phyloP scores from a whole-genome alignment of 2,329 filamentous ascomycete genomes.

The Dactylonectria estremocensis region DNA sequence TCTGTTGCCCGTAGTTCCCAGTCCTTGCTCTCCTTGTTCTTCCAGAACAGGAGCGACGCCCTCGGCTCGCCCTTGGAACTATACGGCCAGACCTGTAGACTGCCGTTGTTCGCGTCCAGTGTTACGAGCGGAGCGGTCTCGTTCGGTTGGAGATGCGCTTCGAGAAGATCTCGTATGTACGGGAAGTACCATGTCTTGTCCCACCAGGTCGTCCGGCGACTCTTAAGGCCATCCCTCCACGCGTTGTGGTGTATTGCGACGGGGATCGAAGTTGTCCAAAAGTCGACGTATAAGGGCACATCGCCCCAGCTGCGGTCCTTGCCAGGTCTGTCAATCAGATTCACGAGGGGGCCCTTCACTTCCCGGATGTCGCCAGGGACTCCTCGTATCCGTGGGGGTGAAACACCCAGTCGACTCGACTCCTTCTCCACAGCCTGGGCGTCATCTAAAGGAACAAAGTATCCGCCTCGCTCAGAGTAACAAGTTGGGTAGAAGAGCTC shows the following conservation, averaged over 20 bases:
- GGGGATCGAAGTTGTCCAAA: conserved; percentile 43
- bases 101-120: conserved; percentile 33
- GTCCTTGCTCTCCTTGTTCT: conserved; percentile 37
- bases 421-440: conserved; percentile 31
- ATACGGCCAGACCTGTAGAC: conserved; percentile 36
- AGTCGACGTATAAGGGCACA: conserved; percentile 43
- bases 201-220: conserved; percentile 43
- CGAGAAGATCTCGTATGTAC: conserved; percentile 40
- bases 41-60: conserved; percentile 40
- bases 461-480: conserved; percentile 47
- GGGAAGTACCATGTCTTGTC: conserved; percentile 48
- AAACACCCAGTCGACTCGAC: conserved; percentile 1
- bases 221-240: conserved; percentile 45
- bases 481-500: conserved; percentile 51
- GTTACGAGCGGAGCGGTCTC: conserved; percentile 28
- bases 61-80: conserved; percentile 22
- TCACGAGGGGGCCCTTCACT: too few relatives aligned
- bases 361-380: too few relatives aligned
- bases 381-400: too few relatives aligned
- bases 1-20: conserved; percentile 40
- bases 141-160: conserved; percentile 37
- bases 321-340: conserved; percentile 2
- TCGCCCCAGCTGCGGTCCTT: conserved; percentile 37
- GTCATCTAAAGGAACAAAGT: conserved; percentile 43
- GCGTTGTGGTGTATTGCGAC: conserved; percentile 48